These are phyloP conservation scores for Clausena lansium DNA, from an alignment of 345 rosid species.

Conservation along the genomic window DNA sequence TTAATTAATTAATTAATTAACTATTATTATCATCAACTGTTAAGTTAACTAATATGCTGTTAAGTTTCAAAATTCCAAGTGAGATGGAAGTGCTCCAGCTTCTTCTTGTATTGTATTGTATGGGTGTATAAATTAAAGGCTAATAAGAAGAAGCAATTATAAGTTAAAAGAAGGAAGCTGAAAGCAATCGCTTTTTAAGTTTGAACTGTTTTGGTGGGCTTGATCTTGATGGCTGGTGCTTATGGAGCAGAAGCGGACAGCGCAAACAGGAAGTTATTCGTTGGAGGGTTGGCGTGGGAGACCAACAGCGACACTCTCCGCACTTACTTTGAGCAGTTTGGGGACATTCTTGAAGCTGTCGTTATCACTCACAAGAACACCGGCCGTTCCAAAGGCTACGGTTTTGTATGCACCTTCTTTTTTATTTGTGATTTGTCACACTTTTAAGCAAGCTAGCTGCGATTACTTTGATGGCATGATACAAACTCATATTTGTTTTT, in stretches of 20 bases:
- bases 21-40: no score
- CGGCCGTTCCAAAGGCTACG: slow-evolving; percentile 47
- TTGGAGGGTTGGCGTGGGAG: slow-evolving; percentile 48
- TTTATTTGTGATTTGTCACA: background rate
- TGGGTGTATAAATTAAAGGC: no score
- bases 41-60: no score
- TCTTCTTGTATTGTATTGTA: no score
- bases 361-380: slow-evolving; percentile 43
- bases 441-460: background rate
- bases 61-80: no score
- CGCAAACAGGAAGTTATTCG: slow-evolving; percentile 35
- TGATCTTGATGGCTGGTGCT: background rate
- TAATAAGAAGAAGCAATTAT: no score
- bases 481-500: background rate
- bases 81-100: no score
- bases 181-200: background rate
- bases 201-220: background rate
- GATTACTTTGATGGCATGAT: background rate
- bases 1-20: no score
- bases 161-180: no score
- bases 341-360: slow-evolving; percentile 43
- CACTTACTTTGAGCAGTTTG: slow-evolving; percentile 39
- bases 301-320: slow-evolving; percentile 34
- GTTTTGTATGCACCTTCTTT: slow-evolving; percentile 28
- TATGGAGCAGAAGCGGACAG: slow-evolving; percentile 13